phyloP scores from a whole-genome alignment of 2,329 filamentous ascomycete species.

The Clonostachys rosea region DNA sequence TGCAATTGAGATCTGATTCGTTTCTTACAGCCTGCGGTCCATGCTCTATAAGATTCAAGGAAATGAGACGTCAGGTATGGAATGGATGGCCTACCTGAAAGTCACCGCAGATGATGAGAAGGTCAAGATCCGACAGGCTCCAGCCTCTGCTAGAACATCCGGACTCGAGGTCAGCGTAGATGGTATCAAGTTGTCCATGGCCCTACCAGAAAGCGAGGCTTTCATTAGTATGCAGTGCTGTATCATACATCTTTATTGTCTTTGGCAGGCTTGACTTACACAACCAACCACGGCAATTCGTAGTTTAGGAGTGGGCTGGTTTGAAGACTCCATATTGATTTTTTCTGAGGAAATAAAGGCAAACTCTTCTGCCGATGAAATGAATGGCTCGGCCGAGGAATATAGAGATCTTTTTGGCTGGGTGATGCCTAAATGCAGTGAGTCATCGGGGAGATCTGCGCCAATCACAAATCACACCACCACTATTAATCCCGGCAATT shows the following conservation, averaged over 20 bases:
- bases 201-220: conserved; percentile 47
- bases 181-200: conserved; percentile 86
- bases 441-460: too few relatives aligned
- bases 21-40: conserved; percentile 72
- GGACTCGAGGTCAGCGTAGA: conserved; percentile 73
- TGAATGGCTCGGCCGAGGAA: too few relatives aligned
- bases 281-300: not conserved
- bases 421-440: too few relatives aligned
- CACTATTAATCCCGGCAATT: too few relatives aligned
- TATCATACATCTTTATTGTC: not conserved
- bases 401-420: too few relatives aligned
- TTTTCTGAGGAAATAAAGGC: too few relatives aligned
- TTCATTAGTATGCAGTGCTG: too few relatives aligned
- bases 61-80: not conserved
- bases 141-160: conserved; percentile 69
- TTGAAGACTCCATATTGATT: too few relatives aligned
- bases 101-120: conserved; percentile 93
- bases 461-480: too few relatives aligned
- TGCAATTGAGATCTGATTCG: conserved; percentile 78
- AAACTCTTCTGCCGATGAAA: too few relatives aligned
- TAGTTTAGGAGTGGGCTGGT: too few relatives aligned
- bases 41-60: not conserved
- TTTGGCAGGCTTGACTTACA: not conserved
- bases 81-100: conserved; percentile 62
- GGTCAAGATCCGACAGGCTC: conserved; percentile 64